Percentiles rank a stretch among this genome's conserved stretches.
Conservation (phyloP, 176 grass and related monocot species). For the Oryza punctata region DNA sequence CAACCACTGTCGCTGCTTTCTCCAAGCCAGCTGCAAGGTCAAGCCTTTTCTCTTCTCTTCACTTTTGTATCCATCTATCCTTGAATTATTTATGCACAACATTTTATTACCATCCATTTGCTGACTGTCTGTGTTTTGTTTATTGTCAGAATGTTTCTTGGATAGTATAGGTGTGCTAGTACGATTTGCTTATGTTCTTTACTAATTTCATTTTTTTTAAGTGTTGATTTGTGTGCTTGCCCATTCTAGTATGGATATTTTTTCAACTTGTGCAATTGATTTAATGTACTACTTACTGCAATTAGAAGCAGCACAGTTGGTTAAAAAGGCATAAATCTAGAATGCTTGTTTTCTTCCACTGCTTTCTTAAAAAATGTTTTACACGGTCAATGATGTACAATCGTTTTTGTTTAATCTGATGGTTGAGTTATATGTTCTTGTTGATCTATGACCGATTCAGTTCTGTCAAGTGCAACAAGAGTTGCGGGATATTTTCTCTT, state of each 20-base stretch:
- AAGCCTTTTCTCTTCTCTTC: not conserved
- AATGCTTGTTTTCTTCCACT: not conserved
- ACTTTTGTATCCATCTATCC: constrained; percentile 5
- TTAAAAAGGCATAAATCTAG: constrained; percentile 6
- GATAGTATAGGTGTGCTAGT: not conserved
- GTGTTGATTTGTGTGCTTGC: not conserved
- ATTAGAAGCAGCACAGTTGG: not conserved
- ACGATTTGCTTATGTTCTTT: constrained; percentile 3
- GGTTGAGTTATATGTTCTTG: not conserved
- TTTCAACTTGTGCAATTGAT: not conserved
- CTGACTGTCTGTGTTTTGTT: constrained; percentile 2
- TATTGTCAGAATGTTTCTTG: constrained; percentile 11
- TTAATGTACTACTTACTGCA: not conserved
- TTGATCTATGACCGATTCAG: not conserved
- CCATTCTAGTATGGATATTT: constrained; percentile 23
- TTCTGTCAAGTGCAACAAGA: not conserved
- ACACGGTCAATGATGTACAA: not conserved
- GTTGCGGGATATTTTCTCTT: not conserved
- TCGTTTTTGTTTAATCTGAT: constrained; percentile 1
- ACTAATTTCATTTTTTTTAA: constrained; percentile 22
- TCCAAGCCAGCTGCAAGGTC: constrained; percentile 61
- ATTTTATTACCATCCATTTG: constrained; percentile 21
- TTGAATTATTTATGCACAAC: not conserved
- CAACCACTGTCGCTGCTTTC: constrained; percentile 6
- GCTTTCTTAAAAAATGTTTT: not conserved